Evolutionary conservation across 2,329 filamentous ascomycete species (phyloP), one percentile per base, ranked within the genome.

Genomic region (Penicillium occitanis): DNA sequence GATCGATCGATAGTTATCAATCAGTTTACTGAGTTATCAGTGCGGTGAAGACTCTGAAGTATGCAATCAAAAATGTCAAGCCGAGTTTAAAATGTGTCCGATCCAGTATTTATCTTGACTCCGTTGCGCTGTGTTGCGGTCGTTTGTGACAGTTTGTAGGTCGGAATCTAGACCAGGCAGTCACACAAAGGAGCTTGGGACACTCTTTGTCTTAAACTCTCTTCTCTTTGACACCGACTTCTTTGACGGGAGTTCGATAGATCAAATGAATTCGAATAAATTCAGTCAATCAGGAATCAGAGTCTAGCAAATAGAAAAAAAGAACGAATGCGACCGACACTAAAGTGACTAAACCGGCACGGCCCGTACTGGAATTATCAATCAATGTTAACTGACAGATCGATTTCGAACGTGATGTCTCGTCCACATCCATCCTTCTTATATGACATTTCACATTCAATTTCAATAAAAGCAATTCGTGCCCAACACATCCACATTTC

Each of bases 391-490:
- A 51, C 60, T 51, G 60, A 62, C 60, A 53, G 60, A 62, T 62
- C 60, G 60, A 53, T 53, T 62, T 53, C 8, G 60, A 62, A 53
- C 40, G 30, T 22, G 51, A 55, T 35, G n/a, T 19, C 46, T 50
- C 22, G 40, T 40, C 37, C 13, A 42, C 40, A 14, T 42, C 14
- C 40, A 17, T 14, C 51, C 30, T 19, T 13, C 17, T 55, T 55
- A 55, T 55, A 55, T 55, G 51, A 35, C 11, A 37, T 35, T 55
- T 37, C 51, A 55, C n/a, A 22, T 37, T 37, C 50, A 33, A 19
- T 53, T 35, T 35, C 28, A 13, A 53, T 53, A 19, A 19, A 33
- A 37, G n/a, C 30, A 19, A 37, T 37, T 30, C 30, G 51, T 55
- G 30, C 51, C 51, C 51, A 55, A 55, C 10, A 35, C 50, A 55